Evolutionary conservation across 2,329 filamentous ascomycete species (phyloP).

Genomic region (Trichoderma lentiforme): DNA sequence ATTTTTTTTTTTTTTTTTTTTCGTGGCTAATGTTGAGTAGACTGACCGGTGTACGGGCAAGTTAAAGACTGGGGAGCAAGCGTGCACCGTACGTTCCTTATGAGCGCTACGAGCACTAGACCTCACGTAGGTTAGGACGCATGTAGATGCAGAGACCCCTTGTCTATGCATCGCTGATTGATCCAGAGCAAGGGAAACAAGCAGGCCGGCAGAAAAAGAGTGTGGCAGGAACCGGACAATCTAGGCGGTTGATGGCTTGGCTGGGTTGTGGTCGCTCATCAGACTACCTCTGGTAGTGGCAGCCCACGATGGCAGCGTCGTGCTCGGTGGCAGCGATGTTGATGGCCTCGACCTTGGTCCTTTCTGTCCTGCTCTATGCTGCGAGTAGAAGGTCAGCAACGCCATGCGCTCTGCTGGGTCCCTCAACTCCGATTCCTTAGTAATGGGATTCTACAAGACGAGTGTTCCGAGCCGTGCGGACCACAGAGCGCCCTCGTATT

Average conservation of each 20-base stretch:
- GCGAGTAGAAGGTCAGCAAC: neutral
- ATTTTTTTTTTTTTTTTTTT: neutral
- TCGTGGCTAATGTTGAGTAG: neutral
- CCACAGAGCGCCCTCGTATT: neutral
- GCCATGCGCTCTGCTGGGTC: neutral
- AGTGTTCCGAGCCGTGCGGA: neutral
- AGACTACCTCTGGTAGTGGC: neutral
- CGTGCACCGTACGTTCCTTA: neutral
- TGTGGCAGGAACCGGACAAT: slow-evolving; percentile 5
- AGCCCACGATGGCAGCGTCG: neutral
- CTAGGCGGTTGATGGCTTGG: neutral
- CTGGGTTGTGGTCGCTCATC: neutral
- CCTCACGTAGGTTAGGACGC: neutral
- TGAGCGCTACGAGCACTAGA: neutral
- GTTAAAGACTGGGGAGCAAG: neutral
- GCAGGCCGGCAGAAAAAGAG: neutral
- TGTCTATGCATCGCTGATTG: slow-evolving; percentile 7
- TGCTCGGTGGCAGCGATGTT: neutral
- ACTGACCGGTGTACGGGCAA: neutral
- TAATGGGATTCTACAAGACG: neutral
- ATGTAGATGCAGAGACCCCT: neutral
- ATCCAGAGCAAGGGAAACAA: slow-evolving; percentile 13
- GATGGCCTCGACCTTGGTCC: neutral
- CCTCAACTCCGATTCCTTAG: neutral
- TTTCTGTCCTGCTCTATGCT: neutral